A percentile compares a stretch with the other conserved stretches of the same genome.
These are phyloP conservation scores for Diversispora epigaea DNA, from an alignment of 192 early-diverging fungal species.

Conservation along the genomic window DNA sequence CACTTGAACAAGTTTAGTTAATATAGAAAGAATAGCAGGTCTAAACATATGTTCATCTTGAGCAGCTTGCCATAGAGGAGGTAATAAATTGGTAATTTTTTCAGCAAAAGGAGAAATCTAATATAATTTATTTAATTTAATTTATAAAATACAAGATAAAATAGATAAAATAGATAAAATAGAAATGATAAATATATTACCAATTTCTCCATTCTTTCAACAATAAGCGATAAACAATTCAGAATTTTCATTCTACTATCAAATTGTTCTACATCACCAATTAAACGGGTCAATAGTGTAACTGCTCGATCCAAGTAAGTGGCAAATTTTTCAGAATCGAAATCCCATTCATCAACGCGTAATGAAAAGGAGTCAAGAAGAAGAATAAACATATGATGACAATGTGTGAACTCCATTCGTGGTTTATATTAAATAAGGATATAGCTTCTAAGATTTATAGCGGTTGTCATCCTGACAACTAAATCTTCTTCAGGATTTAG, in stretches of 20 bases:
- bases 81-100: slow-evolving; percentile 71
- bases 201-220: slow-evolving; percentile 73
- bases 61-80: slow-evolving; percentile 77
- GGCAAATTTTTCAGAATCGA: slow-evolving; percentile 66
- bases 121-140: background rate
- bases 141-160: background rate
- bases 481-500: slow-evolving; percentile 70
- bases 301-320: slow-evolving; percentile 67
- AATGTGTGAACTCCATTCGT: too few species aligned
- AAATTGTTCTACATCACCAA: slow-evolving; percentile 68
- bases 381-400: background rate
- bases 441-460: slow-evolving; percentile 59
- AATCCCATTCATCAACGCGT: slow-evolving; percentile 80
- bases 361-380: background rate
- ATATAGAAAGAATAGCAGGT: slow-evolving; percentile 71
- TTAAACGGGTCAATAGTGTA: slow-evolving; percentile 53
- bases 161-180: background rate
- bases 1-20: slow-evolving; percentile 74
- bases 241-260: slow-evolving; percentile 77
- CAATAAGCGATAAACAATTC: slow-evolving; percentile 68
- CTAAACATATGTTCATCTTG: slow-evolving; percentile 78
- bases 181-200: slow-evolving; percentile 32
- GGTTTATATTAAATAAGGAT: slow-evolving; percentile 39
- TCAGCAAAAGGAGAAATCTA: slow-evolving; percentile 73
- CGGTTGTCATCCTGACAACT: slow-evolving; percentile 78